Conservation (phyloP, 2,329 filamentous ascomycete species). For the Amphichorda felina region DNA sequence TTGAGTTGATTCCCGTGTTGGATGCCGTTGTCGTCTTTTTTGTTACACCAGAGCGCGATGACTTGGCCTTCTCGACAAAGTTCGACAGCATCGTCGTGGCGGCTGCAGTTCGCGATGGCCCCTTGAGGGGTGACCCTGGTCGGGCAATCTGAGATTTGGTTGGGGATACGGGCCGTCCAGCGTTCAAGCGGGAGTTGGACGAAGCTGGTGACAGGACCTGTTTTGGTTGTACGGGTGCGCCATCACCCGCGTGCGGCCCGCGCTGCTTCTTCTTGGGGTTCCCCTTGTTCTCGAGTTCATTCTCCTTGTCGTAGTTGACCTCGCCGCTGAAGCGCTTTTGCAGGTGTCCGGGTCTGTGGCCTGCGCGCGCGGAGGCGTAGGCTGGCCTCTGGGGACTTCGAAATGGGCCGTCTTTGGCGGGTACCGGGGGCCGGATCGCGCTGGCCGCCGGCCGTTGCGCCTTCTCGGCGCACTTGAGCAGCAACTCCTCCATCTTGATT, state of each 20-base stretch:
- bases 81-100: constrained; percentile 36
- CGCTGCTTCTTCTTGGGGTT: constrained; percentile 60
- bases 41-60: constrained; percentile 33
- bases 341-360: constrained; percentile 13
- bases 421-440: constrained; percentile 27
- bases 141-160: constrained; percentile 45
- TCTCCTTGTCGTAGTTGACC: constrained; percentile 65
- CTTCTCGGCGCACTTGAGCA: constrained; percentile 38
- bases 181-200: constrained; percentile 59
- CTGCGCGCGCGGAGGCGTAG: constrained; percentile 9
- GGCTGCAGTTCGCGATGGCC: constrained; percentile 22
- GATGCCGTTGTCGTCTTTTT: constrained; percentile 35
- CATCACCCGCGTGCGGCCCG: constrained; percentile 28
- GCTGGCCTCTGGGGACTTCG: constrained; percentile 23
- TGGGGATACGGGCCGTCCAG: constrained; percentile 36
- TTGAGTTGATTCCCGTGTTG: constrained; percentile 28
- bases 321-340: constrained; percentile 48
- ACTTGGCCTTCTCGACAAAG: constrained; percentile 51
- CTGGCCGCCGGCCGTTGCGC: constrained; percentile 24
- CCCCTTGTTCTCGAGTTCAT: constrained; percentile 44
- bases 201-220: constrained; percentile 73
- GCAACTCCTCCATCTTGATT: constrained; percentile 70
- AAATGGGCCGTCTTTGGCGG: constrained; percentile 32
- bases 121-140: constrained; percentile 51
- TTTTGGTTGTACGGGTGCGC: constrained; percentile 25